Conservation (phyloP, 192 early-diverging fungal genomes). For the Kappamyces sp. region DNA sequence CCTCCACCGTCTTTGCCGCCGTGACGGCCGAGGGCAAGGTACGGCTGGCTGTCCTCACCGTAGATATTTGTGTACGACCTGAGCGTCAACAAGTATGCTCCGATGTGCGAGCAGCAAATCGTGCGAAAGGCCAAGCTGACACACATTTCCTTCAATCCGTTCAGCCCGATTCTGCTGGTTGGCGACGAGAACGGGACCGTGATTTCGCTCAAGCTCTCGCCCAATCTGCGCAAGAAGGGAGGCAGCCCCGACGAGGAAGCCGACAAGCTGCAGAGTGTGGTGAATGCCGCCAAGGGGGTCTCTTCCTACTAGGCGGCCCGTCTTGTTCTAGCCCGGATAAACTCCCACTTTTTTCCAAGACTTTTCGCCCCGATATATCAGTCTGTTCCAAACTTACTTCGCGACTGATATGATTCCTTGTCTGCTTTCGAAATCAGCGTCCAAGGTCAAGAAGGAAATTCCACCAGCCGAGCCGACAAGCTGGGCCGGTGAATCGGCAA, state of each 20-base stretch:
- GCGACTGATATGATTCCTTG: too few species aligned
- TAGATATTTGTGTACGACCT: conserved; percentile 55
- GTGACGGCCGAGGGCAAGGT: conserved; percentile 58
- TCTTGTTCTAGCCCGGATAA: too few species aligned
- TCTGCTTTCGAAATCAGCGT: too few species aligned
- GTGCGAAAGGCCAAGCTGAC: conserved; percentile 55
- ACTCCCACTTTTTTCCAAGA: too few species aligned
- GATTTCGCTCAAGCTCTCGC: conserved; percentile 45
- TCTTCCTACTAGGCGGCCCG: too few species aligned
- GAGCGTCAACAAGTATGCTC: conserved; percentile 55
- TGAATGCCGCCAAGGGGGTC: conserved; percentile 10
- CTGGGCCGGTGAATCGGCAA: too few species aligned
- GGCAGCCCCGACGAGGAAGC: conserved; percentile 6
- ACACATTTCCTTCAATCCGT: conserved; percentile 55
- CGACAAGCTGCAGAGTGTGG: conserved; percentile 13
- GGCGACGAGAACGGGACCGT: conserved; percentile 55
- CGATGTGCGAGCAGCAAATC: conserved; percentile 57
- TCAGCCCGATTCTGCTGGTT: conserved; percentile 51
- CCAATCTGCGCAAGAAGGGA: conserved; percentile 38
- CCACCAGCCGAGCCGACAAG: too few species aligned
- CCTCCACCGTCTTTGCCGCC: conserved; percentile 56
- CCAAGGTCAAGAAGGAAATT: too few species aligned
- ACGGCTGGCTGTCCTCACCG: background rate
- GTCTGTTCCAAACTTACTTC: too few species aligned
- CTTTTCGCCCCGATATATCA: too few species aligned